Conservation (phyloP, 805 yeast genomes). For the Debaryomyces prosopidis region DNA sequence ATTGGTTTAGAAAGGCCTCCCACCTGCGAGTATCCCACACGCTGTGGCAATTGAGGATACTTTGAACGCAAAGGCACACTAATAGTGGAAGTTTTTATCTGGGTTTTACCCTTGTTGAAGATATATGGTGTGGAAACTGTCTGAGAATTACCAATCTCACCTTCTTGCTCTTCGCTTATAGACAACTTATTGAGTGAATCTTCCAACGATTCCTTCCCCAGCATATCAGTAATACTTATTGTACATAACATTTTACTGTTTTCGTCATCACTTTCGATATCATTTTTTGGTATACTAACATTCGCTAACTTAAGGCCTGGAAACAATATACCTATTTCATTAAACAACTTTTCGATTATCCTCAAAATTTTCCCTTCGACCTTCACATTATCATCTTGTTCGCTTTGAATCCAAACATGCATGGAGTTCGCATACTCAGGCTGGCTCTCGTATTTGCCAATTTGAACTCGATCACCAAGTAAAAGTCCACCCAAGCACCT, state of each 20-base stretch:
- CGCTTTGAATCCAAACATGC: slow-evolving; percentile 13
- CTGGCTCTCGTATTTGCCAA: slow-evolving; percentile 48
- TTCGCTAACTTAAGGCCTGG: slow-evolving; percentile 49
- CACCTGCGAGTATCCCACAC: slow-evolving; percentile 51
- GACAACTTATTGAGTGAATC: slow-evolving; percentile 32
- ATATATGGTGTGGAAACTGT: slow-evolving; percentile 49
- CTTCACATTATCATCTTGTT: slow-evolving; percentile 2
- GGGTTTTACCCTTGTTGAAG: slow-evolving; percentile 29
- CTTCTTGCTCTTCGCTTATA: slow-evolving; percentile 21
- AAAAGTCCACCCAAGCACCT: slow-evolving; percentile 41
- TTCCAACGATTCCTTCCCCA: slow-evolving; percentile 35
- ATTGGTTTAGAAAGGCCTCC: slow-evolving; percentile 81
- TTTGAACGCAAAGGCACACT: slow-evolving; percentile 22
- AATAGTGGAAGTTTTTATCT: background rate
- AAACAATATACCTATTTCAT: slow-evolving; percentile 59
- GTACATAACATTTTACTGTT: slow-evolving; percentile 12
- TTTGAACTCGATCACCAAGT: slow-evolving; percentile 47
- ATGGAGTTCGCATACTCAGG: slow-evolving; percentile 39
- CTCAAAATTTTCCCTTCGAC: slow-evolving; percentile 15
- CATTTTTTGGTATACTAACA: slow-evolving; percentile 13
- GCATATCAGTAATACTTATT: slow-evolving; percentile 28
- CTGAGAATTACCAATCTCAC: background rate
- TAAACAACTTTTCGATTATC: slow-evolving; percentile 40
- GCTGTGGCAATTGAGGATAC: slow-evolving; percentile 46
- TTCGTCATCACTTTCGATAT: slow-evolving; percentile 10